Evolutionary conservation across 768 basidiomycete species (phyloP), one percentile per base, ranked within the genome.

Genomic region (Hericium alpestre): DNA sequence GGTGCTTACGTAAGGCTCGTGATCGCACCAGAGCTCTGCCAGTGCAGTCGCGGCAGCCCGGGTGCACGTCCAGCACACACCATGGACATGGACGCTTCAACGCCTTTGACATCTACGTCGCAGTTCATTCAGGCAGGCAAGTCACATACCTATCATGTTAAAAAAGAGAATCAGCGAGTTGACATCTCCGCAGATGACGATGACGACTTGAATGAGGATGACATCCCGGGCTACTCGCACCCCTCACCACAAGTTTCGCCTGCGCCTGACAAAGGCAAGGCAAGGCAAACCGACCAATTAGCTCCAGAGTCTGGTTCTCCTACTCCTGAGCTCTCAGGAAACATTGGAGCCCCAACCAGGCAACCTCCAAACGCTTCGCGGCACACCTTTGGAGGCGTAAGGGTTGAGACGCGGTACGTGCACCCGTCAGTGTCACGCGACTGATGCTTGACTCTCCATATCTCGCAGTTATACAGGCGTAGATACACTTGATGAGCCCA

Each of bases 401-500:
- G 80, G 63, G 84, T 93, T 2, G 94, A 98, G 72, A 90, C 90
- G 52, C 82, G 94, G 90, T 90, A 69, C 48, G 79, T 66, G 18
- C 59, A 18, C 15, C 4, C 53, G 18, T 38, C 41, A 25, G 12
- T 6, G 15, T 13, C 27, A 40, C 49, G n/a, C 37, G 40, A 10
- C 43, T 52, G 10, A 27, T n/a, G 23, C 46, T 32, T 7, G 54
- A 32, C 20, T 52, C 22, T 1, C 23, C 32, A 27, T 5, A 15
- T 23, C n/a, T 51, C 47, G 7, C 57, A 87, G 90, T 63, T 90
- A 84, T 69, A 78, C 90, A n/a, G 89, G 87, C 10, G 77, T 75
- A 9, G 90, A 94, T 64, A 96, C 94, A 0, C 77, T 98, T 37
- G 94, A 97, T 65, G 94, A 98, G 68, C 93, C 94, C 3, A 79